Conservation (phyloP, 2,329 filamentous ascomycete genomes). For the Aspergillus ustus region DNA sequence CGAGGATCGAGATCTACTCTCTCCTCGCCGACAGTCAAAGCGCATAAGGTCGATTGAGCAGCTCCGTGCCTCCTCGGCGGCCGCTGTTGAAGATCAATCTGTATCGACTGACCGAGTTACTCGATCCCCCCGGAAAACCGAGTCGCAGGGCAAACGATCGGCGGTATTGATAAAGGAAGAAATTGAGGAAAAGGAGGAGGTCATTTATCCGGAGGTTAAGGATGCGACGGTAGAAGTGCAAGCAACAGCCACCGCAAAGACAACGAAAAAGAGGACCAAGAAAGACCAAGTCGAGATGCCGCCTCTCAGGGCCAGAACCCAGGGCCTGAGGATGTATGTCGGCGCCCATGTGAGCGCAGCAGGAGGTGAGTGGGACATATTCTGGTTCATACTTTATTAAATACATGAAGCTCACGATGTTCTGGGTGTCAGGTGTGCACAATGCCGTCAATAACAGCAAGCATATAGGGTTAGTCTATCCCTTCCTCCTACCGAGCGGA, state of each 20-base stretch:
- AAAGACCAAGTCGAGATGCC: constrained; percentile 57
- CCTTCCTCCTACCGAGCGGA: background rate
- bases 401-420: constrained; percentile 12
- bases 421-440: constrained; percentile 69
- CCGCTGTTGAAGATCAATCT: background rate
- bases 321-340: constrained; percentile 77
- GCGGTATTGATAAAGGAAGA: constrained; percentile 21
- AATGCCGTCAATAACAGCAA: constrained; percentile 80
- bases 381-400: background rate
- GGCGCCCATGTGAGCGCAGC: constrained; percentile 91
- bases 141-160: background rate
- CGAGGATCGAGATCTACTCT: constrained; percentile 27
- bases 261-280: constrained; percentile 55
- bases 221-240: constrained; percentile 25
- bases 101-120: background rate
- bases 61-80: background rate
- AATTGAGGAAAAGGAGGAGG: constrained; percentile 19
- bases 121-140: constrained; percentile 9
- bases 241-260: constrained; percentile 54
- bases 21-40: constrained; percentile 36
- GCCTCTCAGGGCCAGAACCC: constrained; percentile 72
- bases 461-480: constrained; percentile 65
- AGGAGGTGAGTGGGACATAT: constrained; percentile 63
- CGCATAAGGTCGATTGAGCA: constrained; percentile 30
- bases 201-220: constrained; percentile 20